A percentile compares a stretch with the other conserved stretches of the same genome.
Conservation (phyloP, 805 yeast species). For the Pichia deserticola region DNA sequence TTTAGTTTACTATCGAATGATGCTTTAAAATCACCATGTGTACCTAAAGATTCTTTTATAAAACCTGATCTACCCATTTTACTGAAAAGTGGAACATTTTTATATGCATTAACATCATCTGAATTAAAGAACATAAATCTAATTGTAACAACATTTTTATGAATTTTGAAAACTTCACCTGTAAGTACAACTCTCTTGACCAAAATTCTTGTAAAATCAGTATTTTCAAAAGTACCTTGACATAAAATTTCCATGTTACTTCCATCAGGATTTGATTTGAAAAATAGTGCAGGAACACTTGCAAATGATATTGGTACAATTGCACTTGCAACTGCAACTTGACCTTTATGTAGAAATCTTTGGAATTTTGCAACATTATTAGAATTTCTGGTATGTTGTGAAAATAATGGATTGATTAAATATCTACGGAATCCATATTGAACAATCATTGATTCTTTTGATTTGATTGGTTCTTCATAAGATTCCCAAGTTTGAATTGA, state of each 20-base stretch:
- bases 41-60: slow-evolving; percentile 92
- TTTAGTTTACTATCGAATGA: slow-evolving; percentile 84
- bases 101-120: slow-evolving; percentile 83
- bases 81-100: slow-evolving; percentile 87
- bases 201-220: slow-evolving; percentile 75
- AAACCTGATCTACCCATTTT: slow-evolving; percentile 90
- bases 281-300: slow-evolving; percentile 77
- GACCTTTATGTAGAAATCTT: slow-evolving; percentile 74
- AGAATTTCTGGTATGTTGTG: slow-evolving; percentile 65
- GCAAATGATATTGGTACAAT: slow-evolving; percentile 83
- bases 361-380: slow-evolving; percentile 86
- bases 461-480: slow-evolving; percentile 74
- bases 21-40: slow-evolving; percentile 97
- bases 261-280: slow-evolving; percentile 47
- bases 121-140: slow-evolving; percentile 96
- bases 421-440: slow-evolving; percentile 94
- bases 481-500: slow-evolving; percentile 86
- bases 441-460: slow-evolving; percentile 72
- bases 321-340: slow-evolving; percentile 70
- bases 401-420: slow-evolving; percentile 73
- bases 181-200: slow-evolving; percentile 87
- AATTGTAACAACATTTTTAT: slow-evolving; percentile 83
- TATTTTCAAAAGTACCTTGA: slow-evolving; percentile 80
- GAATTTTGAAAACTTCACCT: slow-evolving; percentile 93
- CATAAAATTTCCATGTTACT: slow-evolving; percentile 55